A percentile compares a stretch with the other conserved stretches of the same genome.
Conservation (phyloP, 306 rosid genomes). For the Castanea sativa region DNA sequence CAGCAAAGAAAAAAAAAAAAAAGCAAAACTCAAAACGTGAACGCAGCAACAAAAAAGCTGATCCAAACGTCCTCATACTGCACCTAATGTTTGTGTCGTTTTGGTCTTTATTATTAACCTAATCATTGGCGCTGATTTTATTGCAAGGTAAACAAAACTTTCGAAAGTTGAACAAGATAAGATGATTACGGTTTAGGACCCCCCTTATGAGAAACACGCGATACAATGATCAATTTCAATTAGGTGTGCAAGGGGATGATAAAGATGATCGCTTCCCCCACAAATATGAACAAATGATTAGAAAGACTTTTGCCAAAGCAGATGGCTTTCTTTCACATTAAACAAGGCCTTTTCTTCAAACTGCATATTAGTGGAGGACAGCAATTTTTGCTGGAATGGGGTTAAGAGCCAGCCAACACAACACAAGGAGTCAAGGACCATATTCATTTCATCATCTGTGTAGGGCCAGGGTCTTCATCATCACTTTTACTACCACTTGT, state of each 20-base stretch:
- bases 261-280: neutral
- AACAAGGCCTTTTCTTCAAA: neutral
- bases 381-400: neutral
- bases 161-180: too few relatives aligned
- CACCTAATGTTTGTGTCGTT: neutral
- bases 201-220: neutral
- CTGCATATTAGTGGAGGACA: neutral
- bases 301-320: neutral
- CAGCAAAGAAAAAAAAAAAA: too few relatives aligned
- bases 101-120: neutral
- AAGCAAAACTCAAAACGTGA: too few relatives aligned
- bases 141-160: neutral
- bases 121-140: constrained; percentile 1
- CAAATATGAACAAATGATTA: neutral
- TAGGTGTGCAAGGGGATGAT: neutral
- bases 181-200: neutral
- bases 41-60: too few relatives aligned
- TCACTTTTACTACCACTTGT: too few relatives aligned
- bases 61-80: too few relatives aligned
- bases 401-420: neutral
- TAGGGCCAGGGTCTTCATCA: too few relatives aligned
- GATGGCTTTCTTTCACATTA: neutral
- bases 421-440: too few relatives aligned
- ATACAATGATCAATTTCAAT: neutral
- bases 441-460: too few relatives aligned